A percentile compares a stretch with the other conserved stretches of the same genome.
Conservation (phyloP, 768 basidiomycete genomes). For the Psilocybe subaeruginosa region DNA sequence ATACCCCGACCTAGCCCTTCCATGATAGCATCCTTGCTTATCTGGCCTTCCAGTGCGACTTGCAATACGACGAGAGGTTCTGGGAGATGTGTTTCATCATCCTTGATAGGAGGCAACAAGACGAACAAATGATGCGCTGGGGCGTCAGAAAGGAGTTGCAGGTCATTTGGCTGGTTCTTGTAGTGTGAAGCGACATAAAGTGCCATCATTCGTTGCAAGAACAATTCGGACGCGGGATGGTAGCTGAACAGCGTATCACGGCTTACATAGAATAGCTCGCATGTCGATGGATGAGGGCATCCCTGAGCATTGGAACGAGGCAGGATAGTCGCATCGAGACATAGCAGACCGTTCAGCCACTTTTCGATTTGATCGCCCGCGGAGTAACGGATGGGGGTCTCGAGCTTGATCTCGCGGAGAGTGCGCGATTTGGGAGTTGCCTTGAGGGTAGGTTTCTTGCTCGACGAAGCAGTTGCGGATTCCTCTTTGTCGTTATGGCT, state of each 20-base stretch:
- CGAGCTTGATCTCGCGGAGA: constrained; percentile 91
- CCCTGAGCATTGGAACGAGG: constrained; percentile 56
- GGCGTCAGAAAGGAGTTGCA: constrained; percentile 96
- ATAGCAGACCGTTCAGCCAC: constrained; percentile 91
- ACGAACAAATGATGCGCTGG: constrained; percentile 98
- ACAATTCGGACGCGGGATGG: constrained; percentile 96
- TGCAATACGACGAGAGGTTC: constrained; percentile 96
- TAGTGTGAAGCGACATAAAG: constrained; percentile 98
- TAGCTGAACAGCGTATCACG: constrained; percentile 96
- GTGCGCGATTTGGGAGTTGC: constrained; percentile 70
- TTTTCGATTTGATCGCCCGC: constrained; percentile 87
- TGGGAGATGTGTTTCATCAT: constrained; percentile 88
- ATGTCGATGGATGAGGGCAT: constrained; percentile 92
- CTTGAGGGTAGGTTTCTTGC: constrained; percentile 58
- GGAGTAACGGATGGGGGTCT: constrained; percentile 93
- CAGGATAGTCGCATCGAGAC: constrained; percentile 80
- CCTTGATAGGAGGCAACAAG: constrained; percentile 87
- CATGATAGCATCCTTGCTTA: constrained; percentile 83
- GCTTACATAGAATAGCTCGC: constrained; percentile 94
- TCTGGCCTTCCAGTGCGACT: constrained; percentile 94
- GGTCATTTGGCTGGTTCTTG: constrained; percentile 98
- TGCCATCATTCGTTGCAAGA: constrained; percentile 98
- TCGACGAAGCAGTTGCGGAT: constrained; percentile 38
- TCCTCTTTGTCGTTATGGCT: constrained; percentile 41
- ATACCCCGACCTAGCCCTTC: constrained; percentile 84